Conservation (phyloP, 768 basidiomycete genomes). For the Lanmaoa rubissima region DNA sequence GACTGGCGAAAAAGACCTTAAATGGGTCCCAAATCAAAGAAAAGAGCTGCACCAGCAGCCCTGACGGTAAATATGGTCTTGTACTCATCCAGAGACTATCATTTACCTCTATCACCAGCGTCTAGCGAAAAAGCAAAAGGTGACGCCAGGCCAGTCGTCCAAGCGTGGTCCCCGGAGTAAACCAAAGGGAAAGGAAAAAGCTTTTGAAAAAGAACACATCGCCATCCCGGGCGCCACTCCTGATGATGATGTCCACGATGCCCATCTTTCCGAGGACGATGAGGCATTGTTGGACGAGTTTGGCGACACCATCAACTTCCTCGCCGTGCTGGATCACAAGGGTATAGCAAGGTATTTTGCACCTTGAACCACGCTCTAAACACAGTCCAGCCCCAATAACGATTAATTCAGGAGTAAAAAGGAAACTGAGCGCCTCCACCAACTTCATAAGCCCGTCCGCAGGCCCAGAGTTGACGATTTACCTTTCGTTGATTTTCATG, state of each 20-base stretch:
- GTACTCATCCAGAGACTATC: neutral
- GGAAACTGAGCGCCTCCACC: conserved; percentile 71
- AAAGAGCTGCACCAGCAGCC: conserved; percentile 34
- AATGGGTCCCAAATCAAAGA: conserved; percentile 33
- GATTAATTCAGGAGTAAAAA: conserved; percentile 69
- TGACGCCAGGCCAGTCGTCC: conserved; percentile 32
- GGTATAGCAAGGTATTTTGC: conserved; percentile 73
- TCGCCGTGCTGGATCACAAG: conserved; percentile 68
- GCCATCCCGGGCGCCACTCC: conserved; percentile 48
- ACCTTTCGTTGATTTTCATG: conserved; percentile 67
- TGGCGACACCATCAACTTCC: conserved; percentile 61
- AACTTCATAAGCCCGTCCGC: conserved; percentile 56
- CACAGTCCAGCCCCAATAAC: conserved; percentile 1
- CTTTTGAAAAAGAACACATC: conserved; percentile 57
- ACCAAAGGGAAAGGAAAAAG: conserved; percentile 55
- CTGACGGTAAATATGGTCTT: conserved; percentile 25
- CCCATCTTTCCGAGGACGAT: conserved; percentile 67
- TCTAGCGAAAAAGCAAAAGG: conserved; percentile 62
- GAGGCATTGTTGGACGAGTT: conserved; percentile 65
- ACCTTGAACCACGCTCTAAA: neutral
- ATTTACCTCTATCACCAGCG: conserved; percentile 26
- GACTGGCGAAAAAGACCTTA: neutral
- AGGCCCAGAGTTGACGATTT: conserved; percentile 52
- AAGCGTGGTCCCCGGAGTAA: conserved; percentile 31
- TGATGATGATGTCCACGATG: conserved; percentile 22